Base-by-base conservation (phyloP, 257 asterid genomes). In the Salvia splendens region DNA sequence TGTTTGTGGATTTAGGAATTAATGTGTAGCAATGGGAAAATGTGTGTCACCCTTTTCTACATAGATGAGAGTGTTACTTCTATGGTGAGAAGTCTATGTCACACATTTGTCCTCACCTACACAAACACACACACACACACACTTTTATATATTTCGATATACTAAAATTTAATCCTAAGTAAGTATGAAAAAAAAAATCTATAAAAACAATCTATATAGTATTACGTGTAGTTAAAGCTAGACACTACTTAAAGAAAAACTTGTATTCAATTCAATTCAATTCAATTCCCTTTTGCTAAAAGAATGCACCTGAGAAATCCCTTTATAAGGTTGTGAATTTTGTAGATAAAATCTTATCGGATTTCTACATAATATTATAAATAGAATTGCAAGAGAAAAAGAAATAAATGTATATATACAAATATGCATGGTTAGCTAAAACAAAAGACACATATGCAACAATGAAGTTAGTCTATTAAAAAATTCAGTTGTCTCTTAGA, bases 1-100 rank as follows among this genome's bases (percentile, higher is more conserved):
- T 63, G 76, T 69, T 72, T 75, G 65, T 65, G 41, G 64, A 32
- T 49, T 71, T 67, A 62, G 71, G 77, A 69, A 78, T 58, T 62
- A 60, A 70, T 67, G 63, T 66, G 77, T 65, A 63, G 48, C 68
- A 79, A 65, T 77, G n/a, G n/a, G n/a, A n/a, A n/a, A n/a, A n/a
- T n/a, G 75, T 69, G 70, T 69, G 64, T 78, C 47, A 68, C 66
- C 72, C 53, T 65, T 79, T 75, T 75, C 70, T 67, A 68, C 69
- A 68, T 72, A 65, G 67, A 64, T 70, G 64, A 75, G 71, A 68
- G 61, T 73, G 67, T 75, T 81, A 62, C 78, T 77, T 72, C 65
- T 70, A 69, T 68, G 85, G 83, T 83, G 71, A 68, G 66, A 80
- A 73, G 87, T 72, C 84, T 69, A 71, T 64, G 71, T 76, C 84